A percentile compares a stretch with the other conserved stretches of the same genome.
phyloP scores from a whole-genome alignment of 768 basidiomycete genomes.

The Termitomyces sp. region DNA sequence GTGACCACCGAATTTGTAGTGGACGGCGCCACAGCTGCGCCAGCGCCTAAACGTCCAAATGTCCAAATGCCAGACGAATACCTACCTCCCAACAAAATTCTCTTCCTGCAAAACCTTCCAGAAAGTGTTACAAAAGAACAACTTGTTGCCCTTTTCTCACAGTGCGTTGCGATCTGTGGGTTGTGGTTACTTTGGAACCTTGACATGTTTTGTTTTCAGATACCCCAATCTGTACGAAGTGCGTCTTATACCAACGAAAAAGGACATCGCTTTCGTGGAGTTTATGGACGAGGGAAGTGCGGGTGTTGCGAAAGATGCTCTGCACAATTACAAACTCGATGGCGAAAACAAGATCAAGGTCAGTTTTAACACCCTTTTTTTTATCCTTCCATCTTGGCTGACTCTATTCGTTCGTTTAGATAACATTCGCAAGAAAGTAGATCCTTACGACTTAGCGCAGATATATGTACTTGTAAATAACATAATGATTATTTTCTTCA shows the following conservation, averaged over 20 bases:
- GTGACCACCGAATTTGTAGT: slow-evolving; percentile 35
- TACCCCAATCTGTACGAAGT: slow-evolving; percentile 97
- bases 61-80: slow-evolving; percentile 99
- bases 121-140: slow-evolving; percentile 91
- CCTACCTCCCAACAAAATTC: slow-evolving; percentile 97
- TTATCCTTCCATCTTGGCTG: neutral
- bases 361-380: slow-evolving; percentile 7
- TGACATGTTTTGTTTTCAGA: slow-evolving; percentile 35
- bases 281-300: slow-evolving; percentile 92
- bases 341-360: slow-evolving; percentile 99
- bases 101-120: slow-evolving; percentile 96
- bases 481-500: neutral
- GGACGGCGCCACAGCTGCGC: slow-evolving; percentile 63
- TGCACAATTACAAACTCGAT: slow-evolving; percentile 97
- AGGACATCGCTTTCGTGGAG: slow-evolving; percentile 98
- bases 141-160: slow-evolving; percentile 86
- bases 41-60: slow-evolving; percentile 72
- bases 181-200: neutral
- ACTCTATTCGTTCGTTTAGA: slow-evolving; percentile 32
- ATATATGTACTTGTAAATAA: neutral
- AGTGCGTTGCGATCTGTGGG: slow-evolving; percentile 39
- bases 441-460: neutral
- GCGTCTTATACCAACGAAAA: slow-evolving; percentile 95
- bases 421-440: slow-evolving; percentile 75
- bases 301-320: slow-evolving; percentile 87